These are phyloP conservation scores for Colletotrichum cereale DNA, from an alignment of 2,329 filamentous ascomycete genomes.

Conservation along the genomic window DNA sequence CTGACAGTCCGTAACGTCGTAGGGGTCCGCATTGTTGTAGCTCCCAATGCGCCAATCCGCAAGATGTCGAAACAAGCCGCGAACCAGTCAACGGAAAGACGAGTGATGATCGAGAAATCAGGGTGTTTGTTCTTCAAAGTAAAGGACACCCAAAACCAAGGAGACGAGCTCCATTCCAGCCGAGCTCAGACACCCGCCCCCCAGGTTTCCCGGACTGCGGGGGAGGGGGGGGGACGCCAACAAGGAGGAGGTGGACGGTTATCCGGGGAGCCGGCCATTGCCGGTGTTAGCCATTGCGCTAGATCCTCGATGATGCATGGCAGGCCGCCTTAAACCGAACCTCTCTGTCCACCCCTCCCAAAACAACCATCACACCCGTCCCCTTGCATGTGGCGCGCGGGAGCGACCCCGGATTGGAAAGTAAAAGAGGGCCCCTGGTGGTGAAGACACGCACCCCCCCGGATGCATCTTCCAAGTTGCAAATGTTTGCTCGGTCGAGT, in stretches of 20 bases:
- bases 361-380: not conserved
- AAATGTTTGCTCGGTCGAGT: not conserved
- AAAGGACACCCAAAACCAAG: not conserved
- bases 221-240: slow-evolving; percentile 1
- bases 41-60: slow-evolving; percentile 32
- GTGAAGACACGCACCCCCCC: not conserved
- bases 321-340: slow-evolving; percentile 10
- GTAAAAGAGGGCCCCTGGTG: slow-evolving; percentile 16
- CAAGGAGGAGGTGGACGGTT: slow-evolving; percentile 18
- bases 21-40: slow-evolving; percentile 15
- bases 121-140: not conserved
- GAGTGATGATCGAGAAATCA: not conserved
- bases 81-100: not conserved
- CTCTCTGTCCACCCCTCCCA: not conserved
- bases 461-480: not conserved
- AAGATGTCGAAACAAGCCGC: not conserved
- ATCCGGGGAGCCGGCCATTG: slow-evolving; percentile 53
- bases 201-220: slow-evolving; percentile 23
- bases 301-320: not conserved
- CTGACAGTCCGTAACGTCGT: slow-evolving; percentile 44
- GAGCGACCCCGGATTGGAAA: slow-evolving; percentile 30
- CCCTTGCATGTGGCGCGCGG: slow-evolving; percentile 32
- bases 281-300: slow-evolving; percentile 47
- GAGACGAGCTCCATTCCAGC: slow-evolving; percentile 16
- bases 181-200: slow-evolving; percentile 12